Base-by-base conservation (phyloP, 768 basidiomycete genomes). In the Psilocybe tampanensis region DNA sequence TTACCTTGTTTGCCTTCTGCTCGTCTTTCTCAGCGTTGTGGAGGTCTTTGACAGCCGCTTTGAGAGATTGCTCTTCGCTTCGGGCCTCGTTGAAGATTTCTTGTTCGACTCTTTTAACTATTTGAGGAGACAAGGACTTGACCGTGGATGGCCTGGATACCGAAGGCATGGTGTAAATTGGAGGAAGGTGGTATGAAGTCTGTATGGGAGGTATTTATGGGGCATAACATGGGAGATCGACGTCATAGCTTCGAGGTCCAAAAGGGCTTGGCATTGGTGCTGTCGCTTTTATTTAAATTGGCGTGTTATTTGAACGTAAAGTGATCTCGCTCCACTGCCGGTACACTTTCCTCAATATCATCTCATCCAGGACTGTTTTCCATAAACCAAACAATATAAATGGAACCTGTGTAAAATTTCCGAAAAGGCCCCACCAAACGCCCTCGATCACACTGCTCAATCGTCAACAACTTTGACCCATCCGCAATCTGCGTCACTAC, bases 41-140 rank as follows among this genome's bases (percentile, higher is more conserved):
- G 29, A 89, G 71, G 47, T 85, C 82, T 64, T 83, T 85, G 59
- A 85, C 59, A 32, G 81, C 76, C 44, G 79, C 76, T 66, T 84
- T 76, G 61, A 89, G 67, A 29, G 69, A 70, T 45, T 70, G 75
- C 52, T 81, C 74, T 65, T 86, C 85, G 22, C 74, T 71, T 61
- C 80, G 82, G 17, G 80, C 79, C 60, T 87, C 86, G 50, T 75
- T 75, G 3, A 72, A 61, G 33, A 84, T 68, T 17, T 70, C 68
- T 54, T 78, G 81, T 65, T 85, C 81, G 9, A 75, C 59, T 36
- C 72, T 69, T 55, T 70, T 72, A 32, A 72, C 55, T 23, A 69
- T 56, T 43, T 69, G 62, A 26, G 71, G 68, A 17, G 69, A 67
- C 15, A 68, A 66, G 24, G 51, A 52, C 23, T 43, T 52, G 39